Percentiles rank a stretch among this genome's conserved stretches.
Evolutionary conservation across 2,329 filamentous ascomycete genomes (phyloP).

Genomic region (Alternaria atra): DNA sequence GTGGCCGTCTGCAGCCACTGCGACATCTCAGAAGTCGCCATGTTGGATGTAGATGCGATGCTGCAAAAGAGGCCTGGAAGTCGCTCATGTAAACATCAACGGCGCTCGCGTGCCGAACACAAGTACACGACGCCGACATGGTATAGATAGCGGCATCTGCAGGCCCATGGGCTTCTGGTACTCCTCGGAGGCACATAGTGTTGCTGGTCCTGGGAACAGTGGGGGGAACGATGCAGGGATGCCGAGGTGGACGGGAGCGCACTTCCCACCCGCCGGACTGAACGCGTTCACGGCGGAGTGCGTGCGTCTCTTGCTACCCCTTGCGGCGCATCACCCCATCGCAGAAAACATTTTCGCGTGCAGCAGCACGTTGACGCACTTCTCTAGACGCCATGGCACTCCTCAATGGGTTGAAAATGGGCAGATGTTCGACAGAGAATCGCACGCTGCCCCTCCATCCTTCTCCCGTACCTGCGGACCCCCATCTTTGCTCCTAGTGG

Average conservation of each 20-base stretch:
- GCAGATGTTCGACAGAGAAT: slow-evolving; percentile 31
- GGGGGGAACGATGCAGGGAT: slow-evolving; percentile 30
- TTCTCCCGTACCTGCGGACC: slow-evolving; percentile 23
- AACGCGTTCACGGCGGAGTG: slow-evolving; percentile 17
- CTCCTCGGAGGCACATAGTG: neutral
- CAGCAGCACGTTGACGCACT: slow-evolving; percentile 14
- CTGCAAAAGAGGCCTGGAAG: neutral
- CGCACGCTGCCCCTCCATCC: slow-evolving; percentile 27
- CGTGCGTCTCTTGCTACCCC: slow-evolving; percentile 21
- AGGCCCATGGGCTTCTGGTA: slow-evolving; percentile 4
- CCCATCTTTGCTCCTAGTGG: slow-evolving; percentile 43
- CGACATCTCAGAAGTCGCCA: slow-evolving; percentile 23
- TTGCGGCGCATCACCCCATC: slow-evolving; percentile 39
- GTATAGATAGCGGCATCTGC: neutral
- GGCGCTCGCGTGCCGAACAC: neutral
- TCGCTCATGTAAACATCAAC: neutral
- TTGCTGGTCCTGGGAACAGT: slow-evolving; percentile 24
- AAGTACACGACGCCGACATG: neutral
- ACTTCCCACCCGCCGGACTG: slow-evolving; percentile 24
- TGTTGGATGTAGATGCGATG: slow-evolving; percentile 8
- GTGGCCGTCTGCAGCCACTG: slow-evolving; percentile 40
- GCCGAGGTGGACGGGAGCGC: slow-evolving; percentile 16
- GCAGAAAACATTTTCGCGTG: slow-evolving; percentile 25
- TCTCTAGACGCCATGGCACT: slow-evolving; percentile 17
- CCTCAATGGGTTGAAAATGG: slow-evolving; percentile 36